Conservation (phyloP, 2,329 filamentous ascomycete genomes). For the Epichloe baconii region DNA sequence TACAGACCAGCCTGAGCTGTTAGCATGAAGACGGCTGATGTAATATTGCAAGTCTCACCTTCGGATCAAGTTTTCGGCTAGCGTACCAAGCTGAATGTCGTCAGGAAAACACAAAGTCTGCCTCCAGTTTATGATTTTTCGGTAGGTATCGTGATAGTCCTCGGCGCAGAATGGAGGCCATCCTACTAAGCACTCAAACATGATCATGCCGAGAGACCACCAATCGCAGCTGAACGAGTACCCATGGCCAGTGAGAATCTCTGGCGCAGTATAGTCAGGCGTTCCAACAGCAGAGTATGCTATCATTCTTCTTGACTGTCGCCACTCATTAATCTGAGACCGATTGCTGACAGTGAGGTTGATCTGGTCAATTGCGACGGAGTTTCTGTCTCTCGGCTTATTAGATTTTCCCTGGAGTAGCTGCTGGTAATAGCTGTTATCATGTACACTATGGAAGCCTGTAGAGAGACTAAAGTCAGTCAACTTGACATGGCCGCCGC, state of each 20-base stretch:
- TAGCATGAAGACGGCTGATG: constrained; percentile 4
- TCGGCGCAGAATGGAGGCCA: constrained; percentile 99
- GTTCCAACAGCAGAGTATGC: constrained; percentile 98
- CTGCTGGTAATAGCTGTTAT: constrained; percentile 97
- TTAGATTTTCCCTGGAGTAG: constrained; percentile 66
- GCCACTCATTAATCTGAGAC: constrained; percentile 96
- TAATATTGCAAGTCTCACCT: constrained; percentile 44
- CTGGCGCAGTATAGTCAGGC: constrained; percentile 95
- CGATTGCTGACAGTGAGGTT: constrained; percentile 97
- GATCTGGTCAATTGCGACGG: constrained; percentile 93
- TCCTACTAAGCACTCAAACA: constrained; percentile 97
- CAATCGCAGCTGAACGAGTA: constrained; percentile 97
- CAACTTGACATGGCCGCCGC: constrained; percentile 92
- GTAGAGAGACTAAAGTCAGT: constrained; percentile 97
- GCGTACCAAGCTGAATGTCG: constrained; percentile 74
- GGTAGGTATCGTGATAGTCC: constrained; percentile 93
- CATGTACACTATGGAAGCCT: constrained; percentile 93
- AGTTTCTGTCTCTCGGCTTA: constrained; percentile 70
- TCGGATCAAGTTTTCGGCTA: constrained; percentile 85
- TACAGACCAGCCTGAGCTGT: constrained; percentile 94
- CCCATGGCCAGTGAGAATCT: constrained; percentile 93
- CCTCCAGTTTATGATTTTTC: constrained; percentile 98
- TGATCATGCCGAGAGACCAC: constrained; percentile 98
- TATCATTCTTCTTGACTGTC: constrained; percentile 86
- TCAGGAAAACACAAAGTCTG: constrained; percentile 93